These are phyloP conservation scores for Mortierella sp. DNA, from an alignment of 371 early-diverging fungal genomes.

Conservation along the genomic window DNA sequence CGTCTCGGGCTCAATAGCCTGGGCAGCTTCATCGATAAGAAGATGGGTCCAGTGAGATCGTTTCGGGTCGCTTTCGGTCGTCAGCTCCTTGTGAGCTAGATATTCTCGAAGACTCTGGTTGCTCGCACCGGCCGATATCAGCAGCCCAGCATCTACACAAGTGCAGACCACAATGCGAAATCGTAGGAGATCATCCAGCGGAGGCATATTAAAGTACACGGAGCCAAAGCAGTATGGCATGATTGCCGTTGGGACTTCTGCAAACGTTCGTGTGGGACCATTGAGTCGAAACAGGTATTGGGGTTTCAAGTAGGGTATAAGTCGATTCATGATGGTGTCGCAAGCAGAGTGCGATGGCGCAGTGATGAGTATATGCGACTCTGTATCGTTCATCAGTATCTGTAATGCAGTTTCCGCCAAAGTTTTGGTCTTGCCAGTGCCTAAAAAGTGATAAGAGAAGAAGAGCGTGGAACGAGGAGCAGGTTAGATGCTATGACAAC, in stretches of 20 bases:
- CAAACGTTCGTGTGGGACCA: slow-evolving; percentile 44
- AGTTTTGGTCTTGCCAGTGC: slow-evolving; percentile 52
- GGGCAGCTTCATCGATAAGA: slow-evolving; percentile 66
- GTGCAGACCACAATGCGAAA: slow-evolving; percentile 61
- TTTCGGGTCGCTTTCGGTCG: slow-evolving; percentile 10
- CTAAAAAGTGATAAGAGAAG: slow-evolving; percentile 7
- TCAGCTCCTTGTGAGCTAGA: slow-evolving; percentile 23
- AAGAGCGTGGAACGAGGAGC: not conserved
- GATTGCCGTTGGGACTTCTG: slow-evolving; percentile 40
- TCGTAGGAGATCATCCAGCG: slow-evolving; percentile 39
- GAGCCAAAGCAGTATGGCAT: slow-evolving; percentile 43
- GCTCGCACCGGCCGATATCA: slow-evolving; percentile 55
- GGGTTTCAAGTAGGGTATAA: slow-evolving; percentile 46
- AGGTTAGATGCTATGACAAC: not conserved
- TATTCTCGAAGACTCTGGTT: slow-evolving; percentile 48
- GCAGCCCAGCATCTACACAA: slow-evolving; percentile 56
- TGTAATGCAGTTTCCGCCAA: slow-evolving; percentile 42
- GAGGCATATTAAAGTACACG: slow-evolving; percentile 55
- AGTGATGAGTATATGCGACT: slow-evolving; percentile 43
- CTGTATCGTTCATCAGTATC: slow-evolving; percentile 34
- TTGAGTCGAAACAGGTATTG: slow-evolving; percentile 47
- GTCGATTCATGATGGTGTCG: slow-evolving; percentile 52
- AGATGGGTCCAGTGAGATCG: slow-evolving; percentile 58
- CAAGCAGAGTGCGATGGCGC: slow-evolving; percentile 50
- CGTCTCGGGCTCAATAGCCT: slow-evolving; percentile 62